Percentiles rank a stretch among this genome's conserved stretches.
These are phyloP conservation scores for Amaranthus palmeri DNA, from an alignment of 148 eudicot genomes.

Conservation along the genomic window DNA sequence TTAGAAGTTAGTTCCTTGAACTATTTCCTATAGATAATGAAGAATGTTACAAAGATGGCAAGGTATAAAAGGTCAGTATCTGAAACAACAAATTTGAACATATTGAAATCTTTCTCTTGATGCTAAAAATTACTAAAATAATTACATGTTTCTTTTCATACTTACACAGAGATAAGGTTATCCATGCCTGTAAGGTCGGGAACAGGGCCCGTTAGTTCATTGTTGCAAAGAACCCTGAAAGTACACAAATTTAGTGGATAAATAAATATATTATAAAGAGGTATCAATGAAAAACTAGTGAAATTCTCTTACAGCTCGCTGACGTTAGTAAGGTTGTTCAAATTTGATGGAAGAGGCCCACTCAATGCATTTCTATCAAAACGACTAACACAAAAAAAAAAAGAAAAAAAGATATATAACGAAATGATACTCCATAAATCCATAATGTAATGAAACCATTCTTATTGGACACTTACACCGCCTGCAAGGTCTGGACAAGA, in stretches of 20 bases:
- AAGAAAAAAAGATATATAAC: slow-evolving; percentile 11
- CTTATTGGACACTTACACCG: slow-evolving; percentile 53
- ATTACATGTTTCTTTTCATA: background rate
- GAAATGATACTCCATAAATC: slow-evolving; percentile 4
- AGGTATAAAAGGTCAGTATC: background rate
- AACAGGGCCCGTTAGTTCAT: slow-evolving; percentile 49
- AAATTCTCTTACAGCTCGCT: slow-evolving; percentile 56
- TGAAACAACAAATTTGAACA: background rate
- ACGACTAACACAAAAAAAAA: slow-evolving; percentile 40
- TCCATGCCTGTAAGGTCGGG: slow-evolving; percentile 74
- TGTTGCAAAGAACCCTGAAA: slow-evolving; percentile 66
- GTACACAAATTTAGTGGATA: background rate
- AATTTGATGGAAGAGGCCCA: slow-evolving; percentile 48
- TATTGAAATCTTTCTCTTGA: background rate
- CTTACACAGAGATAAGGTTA: slow-evolving; percentile 58
- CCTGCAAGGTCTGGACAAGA: slow-evolving; percentile 48
- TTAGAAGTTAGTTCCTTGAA: too few species aligned
- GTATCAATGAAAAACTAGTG: background rate
- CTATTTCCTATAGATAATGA: too few species aligned
- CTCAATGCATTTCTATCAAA: slow-evolving; percentile 58
- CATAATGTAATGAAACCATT: background rate
- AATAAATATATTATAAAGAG: background rate
- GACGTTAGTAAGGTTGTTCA: slow-evolving; percentile 52
- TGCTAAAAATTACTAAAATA: background rate
- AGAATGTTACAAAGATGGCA: too few species aligned